A percentile compares a stretch with the other conserved stretches of the same genome.
Conservation (phyloP, 2,329 filamentous ascomycete species). For the Exophiala sideris region DNA sequence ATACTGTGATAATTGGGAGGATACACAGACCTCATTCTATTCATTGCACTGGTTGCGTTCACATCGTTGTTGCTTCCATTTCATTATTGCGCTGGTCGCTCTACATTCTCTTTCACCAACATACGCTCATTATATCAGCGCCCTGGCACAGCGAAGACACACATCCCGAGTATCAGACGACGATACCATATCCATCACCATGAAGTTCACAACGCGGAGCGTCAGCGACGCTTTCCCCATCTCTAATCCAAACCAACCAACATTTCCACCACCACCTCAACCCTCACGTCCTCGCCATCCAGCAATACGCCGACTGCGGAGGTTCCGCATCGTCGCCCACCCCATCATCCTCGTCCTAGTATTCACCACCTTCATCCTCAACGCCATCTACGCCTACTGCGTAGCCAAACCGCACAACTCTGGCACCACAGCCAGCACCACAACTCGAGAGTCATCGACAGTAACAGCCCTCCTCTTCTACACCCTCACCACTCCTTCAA, state of each 20-base stretch:
- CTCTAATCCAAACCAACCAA: conserved; percentile 6
- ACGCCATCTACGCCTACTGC: conserved; percentile 27
- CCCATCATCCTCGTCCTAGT: conserved; percentile 20
- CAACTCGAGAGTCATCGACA: background rate
- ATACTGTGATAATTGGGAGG: too few relatives aligned
- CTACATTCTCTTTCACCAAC: background rate
- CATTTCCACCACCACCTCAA: background rate
- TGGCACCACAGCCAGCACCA: conserved; percentile 11
- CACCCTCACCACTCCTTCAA: conserved; percentile 18
- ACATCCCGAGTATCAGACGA: background rate
- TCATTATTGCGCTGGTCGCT: conserved; percentile 16
- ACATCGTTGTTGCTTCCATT: background rate
- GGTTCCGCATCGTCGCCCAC: conserved; percentile 20
- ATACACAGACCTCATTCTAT: too few relatives aligned
- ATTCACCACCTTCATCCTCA: conserved; percentile 27
- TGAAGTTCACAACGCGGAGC: conserved; percentile 16
- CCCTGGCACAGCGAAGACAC: background rate
- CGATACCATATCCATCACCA: background rate
- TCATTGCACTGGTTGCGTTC: too few relatives aligned
- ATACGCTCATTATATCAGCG: background rate
- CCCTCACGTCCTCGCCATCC: conserved; percentile 8
- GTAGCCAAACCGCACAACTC: conserved; percentile 25
- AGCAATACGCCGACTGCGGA: conserved; percentile 13
- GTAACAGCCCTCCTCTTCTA: conserved; percentile 25
- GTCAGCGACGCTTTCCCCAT: conserved; percentile 18